Conservation (phyloP, 208 protist genomes). For the Borovskyia barvae region DNA sequence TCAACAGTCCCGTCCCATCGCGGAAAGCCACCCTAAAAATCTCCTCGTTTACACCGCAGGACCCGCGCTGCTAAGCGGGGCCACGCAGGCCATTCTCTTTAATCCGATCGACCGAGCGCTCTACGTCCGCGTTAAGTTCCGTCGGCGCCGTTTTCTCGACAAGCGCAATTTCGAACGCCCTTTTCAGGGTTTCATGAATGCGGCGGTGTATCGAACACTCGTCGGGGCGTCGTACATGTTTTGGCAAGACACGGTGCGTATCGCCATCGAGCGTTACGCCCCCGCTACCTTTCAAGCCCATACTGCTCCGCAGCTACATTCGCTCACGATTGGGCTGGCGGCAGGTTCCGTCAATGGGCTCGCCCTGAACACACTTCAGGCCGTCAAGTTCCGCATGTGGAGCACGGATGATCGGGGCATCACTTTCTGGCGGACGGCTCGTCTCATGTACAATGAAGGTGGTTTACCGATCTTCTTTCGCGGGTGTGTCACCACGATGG, state of each 20-base stretch:
- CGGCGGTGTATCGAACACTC: constrained; percentile 84
- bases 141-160: constrained; percentile 72
- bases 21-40: constrained; percentile 15
- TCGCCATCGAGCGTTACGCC: constrained; percentile 54
- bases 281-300: constrained; percentile 46
- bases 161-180: constrained; percentile 85
- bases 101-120: constrained; percentile 89
- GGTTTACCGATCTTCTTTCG: constrained; percentile 85
- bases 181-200: constrained; percentile 91
- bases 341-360: constrained; percentile 82
- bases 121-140: constrained; percentile 85
- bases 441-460: constrained; percentile 65
- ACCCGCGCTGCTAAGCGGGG: constrained; percentile 72
- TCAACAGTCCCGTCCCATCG: too few relatives aligned
- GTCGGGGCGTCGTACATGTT: constrained; percentile 89
- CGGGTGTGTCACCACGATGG: constrained; percentile 70
- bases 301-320: constrained; percentile 63
- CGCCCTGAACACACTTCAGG: constrained; percentile 82
- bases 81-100: constrained; percentile 85
- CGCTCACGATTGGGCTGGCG: constrained; percentile 66
- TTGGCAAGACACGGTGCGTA: constrained; percentile 79
- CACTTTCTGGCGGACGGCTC: constrained; percentile 59
- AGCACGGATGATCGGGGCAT: constrained; percentile 48
- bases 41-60: constrained; percentile 53
- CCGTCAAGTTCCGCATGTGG: constrained; percentile 92